Conservation (phyloP, 805 yeast species). For the Kodamaea leandrae region DNA sequence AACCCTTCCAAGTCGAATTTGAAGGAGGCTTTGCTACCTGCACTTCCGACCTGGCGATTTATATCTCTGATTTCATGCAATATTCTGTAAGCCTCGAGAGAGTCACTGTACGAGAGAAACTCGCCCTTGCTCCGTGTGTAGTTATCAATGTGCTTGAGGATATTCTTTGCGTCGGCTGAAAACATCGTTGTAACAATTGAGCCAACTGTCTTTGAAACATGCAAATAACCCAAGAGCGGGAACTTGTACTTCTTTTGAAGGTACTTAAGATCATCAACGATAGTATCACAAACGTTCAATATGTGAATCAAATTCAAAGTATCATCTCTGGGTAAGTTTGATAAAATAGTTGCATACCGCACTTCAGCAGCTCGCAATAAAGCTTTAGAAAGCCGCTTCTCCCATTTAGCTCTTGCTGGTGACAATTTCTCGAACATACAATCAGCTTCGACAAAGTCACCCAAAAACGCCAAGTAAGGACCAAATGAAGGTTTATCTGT, state of each 20-base stretch:
- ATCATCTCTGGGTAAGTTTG: slow-evolving; percentile 56
- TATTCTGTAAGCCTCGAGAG: slow-evolving; percentile 53
- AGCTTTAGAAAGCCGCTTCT: slow-evolving; percentile 33
- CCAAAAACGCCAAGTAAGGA: slow-evolving; percentile 48
- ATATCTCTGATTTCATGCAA: slow-evolving; percentile 53
- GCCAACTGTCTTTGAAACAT: slow-evolving; percentile 50
- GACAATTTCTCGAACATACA: slow-evolving; percentile 36
- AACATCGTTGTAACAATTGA: slow-evolving; percentile 50
- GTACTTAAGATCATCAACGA: slow-evolving; percentile 47
- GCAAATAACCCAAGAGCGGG: slow-evolving; percentile 58
- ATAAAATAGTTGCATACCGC: slow-evolving; percentile 38
- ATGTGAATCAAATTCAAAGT: slow-evolving; percentile 55
- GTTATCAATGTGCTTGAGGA: slow-evolving; percentile 49
- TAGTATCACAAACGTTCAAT: slow-evolving; percentile 51
- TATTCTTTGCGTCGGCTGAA: slow-evolving; percentile 51
- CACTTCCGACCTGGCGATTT: slow-evolving; percentile 45
- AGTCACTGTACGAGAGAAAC: slow-evolving; percentile 50
- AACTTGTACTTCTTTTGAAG: slow-evolving; percentile 59
- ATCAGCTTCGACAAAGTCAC: slow-evolving; percentile 50
- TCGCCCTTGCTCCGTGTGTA: slow-evolving; percentile 32
- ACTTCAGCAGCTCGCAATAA: slow-evolving; percentile 36
- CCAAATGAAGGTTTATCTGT: slow-evolving; percentile 55
- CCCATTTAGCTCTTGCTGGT: slow-evolving; percentile 46
- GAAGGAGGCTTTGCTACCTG: slow-evolving; percentile 35
- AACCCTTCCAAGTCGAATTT: slow-evolving; percentile 55